Base-by-base conservation (phyloP, 1,284 basidiomycete species). In the Papiliotrema nemorosa region DNA sequence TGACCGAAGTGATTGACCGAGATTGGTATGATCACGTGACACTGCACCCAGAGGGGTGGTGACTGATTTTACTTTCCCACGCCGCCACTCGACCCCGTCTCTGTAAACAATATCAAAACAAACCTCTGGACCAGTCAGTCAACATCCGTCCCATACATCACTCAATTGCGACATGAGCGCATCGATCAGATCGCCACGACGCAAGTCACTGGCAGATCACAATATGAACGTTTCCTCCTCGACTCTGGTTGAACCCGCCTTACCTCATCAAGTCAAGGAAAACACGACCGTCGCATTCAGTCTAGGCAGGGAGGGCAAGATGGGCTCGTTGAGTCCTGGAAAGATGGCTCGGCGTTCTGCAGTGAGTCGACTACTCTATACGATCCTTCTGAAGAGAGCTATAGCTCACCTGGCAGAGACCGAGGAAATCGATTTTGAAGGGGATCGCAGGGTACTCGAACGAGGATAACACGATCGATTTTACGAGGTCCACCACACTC, bases 391-490 rank as follows among this genome's bases (percentile, higher is more conserved):
- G 14, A 7, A 7, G 9, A 31, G 29, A 7, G 29, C 29, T 31
- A 14, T 7, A 7, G 14, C 29, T 31, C 9, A 12, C 18, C 14
- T 50, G 67, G 66, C 57, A n/a, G n/a, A n/a, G 60, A 60, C 67
- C 67, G 1, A 50, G 67, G 18, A 69, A 67, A 51, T 66, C 63
- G 14, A 67, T 67, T 36, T 54, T 69, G 29, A 69, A 67, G 54
- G 34, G 55, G 6, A 18, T 57, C 14, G 20, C 51, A 2, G 25
- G 14, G 1, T 31, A 7, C 29, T 7, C 29, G 9, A 46, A 40
- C 24, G 24, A 44, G 22, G 59, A 58, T 9, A 54, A 51, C 22
- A 60, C 53, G 9, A 50, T 49, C 31, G 54, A 62, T 25, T 52
- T 46, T 27, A 47, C 52, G 9, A 47, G 20, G 16, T 2, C 42